Percentiles rank a stretch among this genome's conserved stretches.
Conservation (phyloP, 2,329 filamentous ascomycete genomes). For the Proliferodiscus dingleyae region DNA sequence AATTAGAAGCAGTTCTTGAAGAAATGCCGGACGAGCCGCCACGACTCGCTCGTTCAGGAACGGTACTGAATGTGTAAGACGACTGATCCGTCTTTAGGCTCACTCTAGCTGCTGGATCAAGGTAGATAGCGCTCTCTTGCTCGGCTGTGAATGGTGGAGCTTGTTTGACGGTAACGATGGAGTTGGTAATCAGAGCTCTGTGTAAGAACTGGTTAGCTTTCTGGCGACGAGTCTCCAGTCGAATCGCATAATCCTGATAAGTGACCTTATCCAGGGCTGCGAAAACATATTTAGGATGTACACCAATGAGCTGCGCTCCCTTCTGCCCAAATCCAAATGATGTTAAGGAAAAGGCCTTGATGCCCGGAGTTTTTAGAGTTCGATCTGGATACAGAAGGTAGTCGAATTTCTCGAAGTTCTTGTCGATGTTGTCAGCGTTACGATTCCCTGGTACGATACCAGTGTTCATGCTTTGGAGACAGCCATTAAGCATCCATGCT, state of each 20-base stretch:
- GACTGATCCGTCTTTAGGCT: no score
- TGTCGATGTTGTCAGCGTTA: constrained; percentile 96
- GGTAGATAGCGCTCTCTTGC: constrained; percentile 80
- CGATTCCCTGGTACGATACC: constrained; percentile 95
- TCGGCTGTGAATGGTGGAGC: constrained; percentile 86
- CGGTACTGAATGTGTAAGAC: no score
- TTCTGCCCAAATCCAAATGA: constrained; percentile 99
- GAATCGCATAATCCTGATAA: constrained; percentile 76
- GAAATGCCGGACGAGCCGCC: no score
- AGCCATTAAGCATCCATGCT: constrained; percentile 99
- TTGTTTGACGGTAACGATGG: constrained; percentile 91
- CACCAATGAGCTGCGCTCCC: constrained; percentile 93
- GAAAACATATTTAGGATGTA: constrained; percentile 93
- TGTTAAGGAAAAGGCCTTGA: constrained; percentile 98
- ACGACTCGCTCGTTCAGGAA: no score
- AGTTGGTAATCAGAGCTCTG: constrained; percentile 97
- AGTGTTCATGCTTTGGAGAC: constrained; percentile 88
- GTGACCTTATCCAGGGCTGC: constrained; percentile 86
- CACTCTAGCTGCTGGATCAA: constrained; percentile 90
- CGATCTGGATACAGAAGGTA: constrained; percentile 96
- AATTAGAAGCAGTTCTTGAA: no score
- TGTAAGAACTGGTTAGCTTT: constrained; percentile 99
- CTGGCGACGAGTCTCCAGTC: constrained; percentile 95
- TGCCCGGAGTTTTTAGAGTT: constrained; percentile 91
- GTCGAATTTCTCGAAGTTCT: constrained; percentile 95